These are phyloP conservation scores for Coemansia sp. DNA, from an alignment of 192 early-diverging fungal species.

Conservation along the genomic window DNA sequence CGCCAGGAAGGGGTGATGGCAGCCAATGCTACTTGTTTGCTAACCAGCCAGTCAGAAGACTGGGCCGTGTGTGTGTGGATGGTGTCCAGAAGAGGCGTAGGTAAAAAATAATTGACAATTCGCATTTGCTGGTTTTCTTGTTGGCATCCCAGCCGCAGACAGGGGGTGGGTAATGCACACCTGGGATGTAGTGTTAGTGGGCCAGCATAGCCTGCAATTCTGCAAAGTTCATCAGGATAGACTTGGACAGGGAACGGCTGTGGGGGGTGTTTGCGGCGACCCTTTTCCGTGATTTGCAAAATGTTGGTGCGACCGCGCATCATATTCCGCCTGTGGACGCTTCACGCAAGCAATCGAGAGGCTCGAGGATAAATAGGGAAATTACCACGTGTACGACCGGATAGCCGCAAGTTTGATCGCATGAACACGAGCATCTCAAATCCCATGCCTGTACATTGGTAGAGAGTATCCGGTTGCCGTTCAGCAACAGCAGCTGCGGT, in stretches of 20 bases:
- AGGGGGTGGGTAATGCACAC: neutral
- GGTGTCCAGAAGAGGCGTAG: slow-evolving; percentile 13
- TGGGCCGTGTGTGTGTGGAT: slow-evolving; percentile 1
- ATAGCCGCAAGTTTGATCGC: slow-evolving; percentile 5
- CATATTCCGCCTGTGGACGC: slow-evolving; percentile 1
- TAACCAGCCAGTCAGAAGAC: slow-evolving; percentile 16
- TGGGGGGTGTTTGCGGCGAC: neutral
- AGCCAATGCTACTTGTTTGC: neutral
- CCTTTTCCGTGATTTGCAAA: slow-evolving; percentile 8
- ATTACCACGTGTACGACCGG: neutral
- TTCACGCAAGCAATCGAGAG: slow-evolving; percentile 5
- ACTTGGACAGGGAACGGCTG: neutral
- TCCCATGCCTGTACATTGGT: no score
- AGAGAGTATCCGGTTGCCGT: no score
- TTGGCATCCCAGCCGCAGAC: slow-evolving; percentile 13
- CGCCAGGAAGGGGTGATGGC: neutral
- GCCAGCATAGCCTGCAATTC: slow-evolving; percentile 2
- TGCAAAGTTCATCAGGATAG: neutral
- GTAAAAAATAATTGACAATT: slow-evolving; percentile 1
- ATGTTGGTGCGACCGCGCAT: slow-evolving; percentile 3
- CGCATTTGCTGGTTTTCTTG: slow-evolving; percentile 14
- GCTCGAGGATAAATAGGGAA: no score
- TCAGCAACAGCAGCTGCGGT: no score
- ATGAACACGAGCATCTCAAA: no score
- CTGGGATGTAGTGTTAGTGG: slow-evolving; percentile 1